phyloP scores from a whole-genome alignment of 2,329 filamentous ascomycete genomes.

The Coniochaeta ligniaria region DNA sequence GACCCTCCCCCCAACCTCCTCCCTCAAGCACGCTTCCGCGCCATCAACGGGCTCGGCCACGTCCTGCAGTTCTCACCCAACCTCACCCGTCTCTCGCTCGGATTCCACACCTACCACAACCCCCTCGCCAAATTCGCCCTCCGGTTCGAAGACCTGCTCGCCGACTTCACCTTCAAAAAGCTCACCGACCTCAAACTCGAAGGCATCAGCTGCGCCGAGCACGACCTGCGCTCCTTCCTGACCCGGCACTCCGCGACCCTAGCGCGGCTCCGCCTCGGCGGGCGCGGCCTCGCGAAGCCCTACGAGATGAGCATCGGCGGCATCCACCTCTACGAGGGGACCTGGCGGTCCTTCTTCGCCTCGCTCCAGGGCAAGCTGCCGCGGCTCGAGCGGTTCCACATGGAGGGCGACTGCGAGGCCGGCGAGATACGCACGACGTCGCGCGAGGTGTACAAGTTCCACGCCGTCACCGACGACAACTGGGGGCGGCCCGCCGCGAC shows the following conservation, averaged over 20 bases:
- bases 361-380: conserved; percentile 28
- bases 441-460: conserved; percentile 34
- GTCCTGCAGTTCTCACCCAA: conserved; percentile 30
- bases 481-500: conserved; percentile 24
- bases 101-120: conserved; percentile 31
- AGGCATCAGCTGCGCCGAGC: conserved; percentile 34
- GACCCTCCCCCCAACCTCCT: conserved; percentile 22
- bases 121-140: conserved; percentile 32
- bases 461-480: conserved; percentile 30
- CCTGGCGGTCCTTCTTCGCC: conserved; percentile 33
- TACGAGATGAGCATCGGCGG: conserved; percentile 33
- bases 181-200: conserved; percentile 35
- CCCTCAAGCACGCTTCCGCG: conserved; percentile 27
- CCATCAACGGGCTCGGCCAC: conserved; percentile 34
- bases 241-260: conserved; percentile 30
- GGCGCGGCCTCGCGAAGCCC: conserved; percentile 30
- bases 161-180: conserved; percentile 24
- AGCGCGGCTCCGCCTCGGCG: conserved; percentile 34
- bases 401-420: conserved; percentile 38
- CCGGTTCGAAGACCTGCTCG: conserved; percentile 29
- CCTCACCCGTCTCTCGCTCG: conserved; percentile 29
- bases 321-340: conserved; percentile 35
- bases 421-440: conserved; percentile 27
- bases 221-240: conserved; percentile 34
- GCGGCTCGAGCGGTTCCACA: conserved; percentile 31